phyloP scores from a whole-genome alignment of 2,329 filamentous ascomycete genomes.

The Ilyonectria robusta region DNA sequence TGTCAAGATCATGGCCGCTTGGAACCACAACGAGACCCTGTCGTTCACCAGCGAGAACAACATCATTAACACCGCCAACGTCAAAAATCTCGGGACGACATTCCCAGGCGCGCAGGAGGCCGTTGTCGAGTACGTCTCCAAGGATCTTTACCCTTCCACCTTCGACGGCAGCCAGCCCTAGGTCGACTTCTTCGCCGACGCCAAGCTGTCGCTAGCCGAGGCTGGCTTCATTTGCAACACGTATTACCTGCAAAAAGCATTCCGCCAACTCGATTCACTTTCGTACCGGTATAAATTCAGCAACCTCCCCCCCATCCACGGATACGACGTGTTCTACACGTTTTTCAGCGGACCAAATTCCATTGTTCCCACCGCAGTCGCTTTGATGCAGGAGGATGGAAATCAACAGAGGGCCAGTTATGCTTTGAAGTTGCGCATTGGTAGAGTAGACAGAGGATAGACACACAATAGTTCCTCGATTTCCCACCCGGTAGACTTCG shows the following conservation, averaged over 20 bases:
- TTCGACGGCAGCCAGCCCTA: conserved; percentile 11
- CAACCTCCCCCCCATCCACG: not conserved
- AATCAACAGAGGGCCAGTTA: too few species aligned
- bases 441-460: too few species aligned
- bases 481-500: too few species aligned
- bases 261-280: not conserved
- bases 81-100: not conserved
- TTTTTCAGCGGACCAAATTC: conserved; percentile 7
- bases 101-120: not conserved
- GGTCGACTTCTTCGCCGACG: not conserved
- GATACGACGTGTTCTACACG: conserved; percentile 1
- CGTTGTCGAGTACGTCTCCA: not conserved
- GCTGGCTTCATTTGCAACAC: conserved; percentile 9
- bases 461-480: too few species aligned
- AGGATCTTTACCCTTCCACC: not conserved
- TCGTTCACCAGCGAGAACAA: conserved; percentile 10
- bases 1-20: conserved; percentile 10
- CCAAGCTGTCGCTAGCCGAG: conserved; percentile 10
- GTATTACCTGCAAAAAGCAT: conserved; percentile 6
- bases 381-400: too few species aligned
- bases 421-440: too few species aligned
- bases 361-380: not conserved
- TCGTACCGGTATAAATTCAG: conserved; percentile 9
- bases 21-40: conserved; percentile 1
- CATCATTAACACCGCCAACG: conserved; percentile 12